Conservation (phyloP, 805 yeast species). For the Candida andamanensis region DNA sequence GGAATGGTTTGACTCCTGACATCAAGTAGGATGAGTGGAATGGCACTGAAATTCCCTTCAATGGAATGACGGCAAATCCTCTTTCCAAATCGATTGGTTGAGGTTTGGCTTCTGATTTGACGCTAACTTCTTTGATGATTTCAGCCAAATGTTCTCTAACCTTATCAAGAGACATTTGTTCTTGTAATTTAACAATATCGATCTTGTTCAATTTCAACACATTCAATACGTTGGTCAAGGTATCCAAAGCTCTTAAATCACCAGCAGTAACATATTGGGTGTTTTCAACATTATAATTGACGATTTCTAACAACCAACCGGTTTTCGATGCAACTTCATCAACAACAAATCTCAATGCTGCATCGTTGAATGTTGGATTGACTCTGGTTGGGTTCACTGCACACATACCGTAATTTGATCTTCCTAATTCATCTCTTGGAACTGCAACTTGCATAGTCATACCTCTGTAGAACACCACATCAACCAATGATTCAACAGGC, state of each 20-base stretch:
- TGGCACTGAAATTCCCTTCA: conserved; percentile 98
- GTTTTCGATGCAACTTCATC: conserved; percentile 81
- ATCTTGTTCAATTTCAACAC: conserved; percentile 91
- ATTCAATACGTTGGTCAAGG: conserved; percentile 88
- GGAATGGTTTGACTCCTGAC: conserved; percentile 98
- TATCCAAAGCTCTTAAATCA: conserved; percentile 91
- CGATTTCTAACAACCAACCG: conserved; percentile 94
- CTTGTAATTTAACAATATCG: conserved; percentile 83
- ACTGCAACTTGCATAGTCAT: conserved; percentile 99
- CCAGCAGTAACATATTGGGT: conserved; percentile 99
- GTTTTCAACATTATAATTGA: conserved; percentile 96
- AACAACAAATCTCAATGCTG: conserved; percentile 91
- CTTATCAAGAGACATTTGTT: conserved; percentile 75
- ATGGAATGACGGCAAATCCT: conserved; percentile 97
- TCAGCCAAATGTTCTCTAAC: conserved; percentile 85
- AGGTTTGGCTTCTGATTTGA: conserved; percentile 77
- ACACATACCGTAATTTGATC: conserved; percentile 99
- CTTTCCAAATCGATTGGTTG: conserved; percentile 97
- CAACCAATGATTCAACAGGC: conserved; percentile 97
- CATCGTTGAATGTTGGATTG: conserved; percentile 80
- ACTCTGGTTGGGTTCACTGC: conserved; percentile 97
- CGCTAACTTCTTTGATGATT: conserved; percentile 80
- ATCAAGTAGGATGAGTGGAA: conserved; percentile 98
- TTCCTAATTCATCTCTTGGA: conserved; percentile 90
- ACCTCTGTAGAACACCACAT: conserved; percentile 98